phyloP scores from a whole-genome alignment of 768 basidiomycete genomes.

The Coprinopsis sp. region DNA sequence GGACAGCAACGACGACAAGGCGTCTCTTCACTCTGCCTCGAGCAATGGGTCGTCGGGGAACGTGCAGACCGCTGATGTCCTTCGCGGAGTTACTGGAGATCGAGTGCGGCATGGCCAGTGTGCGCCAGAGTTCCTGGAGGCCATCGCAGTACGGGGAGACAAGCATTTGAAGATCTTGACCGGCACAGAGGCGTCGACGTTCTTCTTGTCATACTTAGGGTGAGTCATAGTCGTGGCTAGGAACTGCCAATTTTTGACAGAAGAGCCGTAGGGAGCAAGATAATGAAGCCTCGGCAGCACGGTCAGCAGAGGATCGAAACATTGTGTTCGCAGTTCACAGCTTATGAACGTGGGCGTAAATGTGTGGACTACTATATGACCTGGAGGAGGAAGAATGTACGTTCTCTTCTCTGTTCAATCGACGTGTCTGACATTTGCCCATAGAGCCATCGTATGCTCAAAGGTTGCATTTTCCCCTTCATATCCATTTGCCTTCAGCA shows the following conservation, averaged over 20 bases:
- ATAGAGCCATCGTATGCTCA: constrained; percentile 18
- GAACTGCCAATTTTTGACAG: not conserved
- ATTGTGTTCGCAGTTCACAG: constrained; percentile 45
- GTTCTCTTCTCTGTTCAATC: constrained; percentile 12
- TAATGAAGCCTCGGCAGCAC: constrained; percentile 16
- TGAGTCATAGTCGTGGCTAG: constrained; percentile 27
- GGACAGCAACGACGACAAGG: constrained; percentile 1
- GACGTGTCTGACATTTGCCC: not conserved
- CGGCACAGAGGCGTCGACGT: constrained; percentile 36
- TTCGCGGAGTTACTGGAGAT: constrained; percentile 31
- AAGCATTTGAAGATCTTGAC: constrained; percentile 34
- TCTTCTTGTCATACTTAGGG: constrained; percentile 39
- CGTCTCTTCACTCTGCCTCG: constrained; percentile 7
- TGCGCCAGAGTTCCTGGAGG: constrained; percentile 41
- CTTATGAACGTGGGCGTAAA: constrained; percentile 33
- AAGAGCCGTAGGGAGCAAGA: constrained; percentile 8
- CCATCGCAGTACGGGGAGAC: constrained; percentile 30
- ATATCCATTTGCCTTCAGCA: not conserved
- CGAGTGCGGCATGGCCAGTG: constrained; percentile 39
- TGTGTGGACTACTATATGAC: constrained; percentile 49
- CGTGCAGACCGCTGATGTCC: constrained; percentile 18
- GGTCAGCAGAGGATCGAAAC: constrained; percentile 22
- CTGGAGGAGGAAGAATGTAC: constrained; percentile 40
- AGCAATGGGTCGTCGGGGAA: not conserved
- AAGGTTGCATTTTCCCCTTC: constrained; percentile 13